These are phyloP conservation scores for Paraphaeosphaeria sporulosa DNA, from an alignment of 2,329 filamentous ascomycete genomes.

Conservation along the genomic window DNA sequence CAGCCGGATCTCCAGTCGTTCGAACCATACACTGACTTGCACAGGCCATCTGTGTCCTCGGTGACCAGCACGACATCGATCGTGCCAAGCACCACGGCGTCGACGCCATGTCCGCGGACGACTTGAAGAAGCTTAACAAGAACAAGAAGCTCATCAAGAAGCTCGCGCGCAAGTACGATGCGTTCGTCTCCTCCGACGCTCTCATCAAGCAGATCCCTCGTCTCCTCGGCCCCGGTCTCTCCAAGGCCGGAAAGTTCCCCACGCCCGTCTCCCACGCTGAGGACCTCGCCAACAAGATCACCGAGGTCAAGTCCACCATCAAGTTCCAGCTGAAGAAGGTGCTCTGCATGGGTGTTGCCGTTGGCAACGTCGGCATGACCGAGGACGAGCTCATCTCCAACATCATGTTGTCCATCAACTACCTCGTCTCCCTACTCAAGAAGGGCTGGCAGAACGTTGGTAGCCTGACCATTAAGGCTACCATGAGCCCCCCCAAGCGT, in stretches of 20 bases:
- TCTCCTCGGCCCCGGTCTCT: constrained; percentile 79
- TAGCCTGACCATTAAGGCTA: constrained; percentile 99
- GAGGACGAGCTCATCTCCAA: constrained; percentile 96
- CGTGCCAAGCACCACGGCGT: constrained; percentile 99
- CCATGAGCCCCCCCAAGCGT: constrained; percentile 98
- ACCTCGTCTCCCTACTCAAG: constrained; percentile 98
- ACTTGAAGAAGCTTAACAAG: constrained; percentile 99
- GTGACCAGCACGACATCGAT: constrained; percentile 98
- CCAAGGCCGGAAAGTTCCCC: constrained; percentile 96
- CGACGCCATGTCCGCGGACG: constrained; percentile 97
- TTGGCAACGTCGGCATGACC: constrained; percentile 98
- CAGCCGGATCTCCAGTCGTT: constrained; percentile 5
- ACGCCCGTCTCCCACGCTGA: constrained; percentile 97
- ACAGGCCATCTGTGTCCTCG: constrained; percentile 73
- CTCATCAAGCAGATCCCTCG: constrained; percentile 99
- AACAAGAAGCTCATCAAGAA: constrained; percentile 99
- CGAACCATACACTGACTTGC: constrained; percentile 18
- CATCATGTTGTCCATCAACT: constrained; percentile 99
- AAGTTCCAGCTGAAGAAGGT: constrained; percentile 99
- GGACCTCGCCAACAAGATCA: constrained; percentile 94
- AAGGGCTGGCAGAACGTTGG: constrained; percentile 99
- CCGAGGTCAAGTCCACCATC: constrained; percentile 99
- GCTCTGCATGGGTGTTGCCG: constrained; percentile 98
- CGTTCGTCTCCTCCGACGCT: constrained; percentile 95
- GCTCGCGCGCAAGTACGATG: constrained; percentile 99